These are phyloP conservation scores for Aspergillus quadricinctus DNA, from an alignment of 2,329 filamentous ascomycete species.

Conservation along the genomic window DNA sequence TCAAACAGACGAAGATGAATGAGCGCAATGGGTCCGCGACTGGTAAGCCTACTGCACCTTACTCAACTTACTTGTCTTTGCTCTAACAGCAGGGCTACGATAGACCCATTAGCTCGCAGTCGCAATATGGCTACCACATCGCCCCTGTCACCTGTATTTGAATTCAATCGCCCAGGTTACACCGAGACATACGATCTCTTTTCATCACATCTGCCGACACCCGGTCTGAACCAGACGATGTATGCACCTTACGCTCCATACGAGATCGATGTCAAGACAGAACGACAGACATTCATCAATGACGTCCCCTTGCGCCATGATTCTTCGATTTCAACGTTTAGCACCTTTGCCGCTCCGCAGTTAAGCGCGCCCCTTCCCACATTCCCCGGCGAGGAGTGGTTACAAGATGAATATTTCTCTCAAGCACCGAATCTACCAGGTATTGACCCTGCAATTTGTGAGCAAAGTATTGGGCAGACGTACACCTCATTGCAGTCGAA, in stretches of 20 bases:
- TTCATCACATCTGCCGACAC: constrained; percentile 39
- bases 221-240: constrained; percentile 56
- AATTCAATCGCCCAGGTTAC: constrained; percentile 66
- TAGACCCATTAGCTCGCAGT: constrained; percentile 14
- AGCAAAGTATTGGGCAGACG: constrained; percentile 28
- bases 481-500: constrained; percentile 63
- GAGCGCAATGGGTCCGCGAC: constrained; percentile 67
- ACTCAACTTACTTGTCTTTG: background rate
- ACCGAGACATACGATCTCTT: constrained; percentile 41
- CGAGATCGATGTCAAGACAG: constrained; percentile 93
- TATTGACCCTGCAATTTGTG: constrained; percentile 19
- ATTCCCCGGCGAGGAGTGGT: constrained; percentile 63
- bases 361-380: constrained; percentile 63
- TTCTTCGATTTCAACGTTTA: constrained; percentile 87
- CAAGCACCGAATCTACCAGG: constrained; percentile 40
- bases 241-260: constrained; percentile 66
- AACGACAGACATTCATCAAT: constrained; percentile 89
- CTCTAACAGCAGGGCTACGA: constrained; percentile 3
- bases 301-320: constrained; percentile 80
- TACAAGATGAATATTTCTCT: constrained; percentile 68
- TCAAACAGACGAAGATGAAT: constrained; percentile 91
- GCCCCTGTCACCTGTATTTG: constrained; percentile 60
- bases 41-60: constrained; percentile 24
- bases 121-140: constrained; percentile 42
- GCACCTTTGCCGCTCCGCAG: constrained; percentile 78